These are phyloP conservation scores for Cutaneotrichosporon cyanovorans DNA, from an alignment of 1,284 basidiomycete genomes.

Conservation along the genomic window DNA sequence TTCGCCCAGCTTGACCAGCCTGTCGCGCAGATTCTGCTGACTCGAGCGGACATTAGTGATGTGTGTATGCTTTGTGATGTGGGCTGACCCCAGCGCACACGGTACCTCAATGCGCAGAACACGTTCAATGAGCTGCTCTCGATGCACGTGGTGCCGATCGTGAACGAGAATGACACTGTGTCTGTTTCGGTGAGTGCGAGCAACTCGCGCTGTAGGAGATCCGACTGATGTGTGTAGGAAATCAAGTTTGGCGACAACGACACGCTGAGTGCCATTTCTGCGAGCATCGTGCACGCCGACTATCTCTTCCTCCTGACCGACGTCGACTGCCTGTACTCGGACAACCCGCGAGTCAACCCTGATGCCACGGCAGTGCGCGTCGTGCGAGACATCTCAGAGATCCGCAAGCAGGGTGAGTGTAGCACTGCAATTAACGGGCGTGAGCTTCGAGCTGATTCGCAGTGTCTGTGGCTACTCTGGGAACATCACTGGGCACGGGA, in stretches of 20 bases:
- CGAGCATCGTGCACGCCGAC: constrained; percentile 94
- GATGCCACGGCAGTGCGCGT: constrained; percentile 70
- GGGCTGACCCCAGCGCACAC: constrained; percentile 59
- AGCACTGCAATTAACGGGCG: background rate
- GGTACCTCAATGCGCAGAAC: constrained; percentile 89
- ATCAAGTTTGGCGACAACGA: constrained; percentile 99
- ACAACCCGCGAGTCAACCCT: constrained; percentile 87
- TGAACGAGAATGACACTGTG: constrained; percentile 94
- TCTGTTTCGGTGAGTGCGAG: constrained; percentile 71
- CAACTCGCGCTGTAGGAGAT: background rate
- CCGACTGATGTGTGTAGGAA: constrained; percentile 55
- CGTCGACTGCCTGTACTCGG: constrained; percentile 86
- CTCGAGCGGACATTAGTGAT: constrained; percentile 92
- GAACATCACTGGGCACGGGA: constrained; percentile 88
- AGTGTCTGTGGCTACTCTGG: constrained; percentile 88
- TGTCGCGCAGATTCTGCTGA: constrained; percentile 90
- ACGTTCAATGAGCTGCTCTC: constrained; percentile 79
- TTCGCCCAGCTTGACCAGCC: constrained; percentile 89
- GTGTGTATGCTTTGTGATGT: constrained; percentile 50
- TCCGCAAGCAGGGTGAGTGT: constrained; percentile 69
- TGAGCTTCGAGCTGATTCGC: background rate
- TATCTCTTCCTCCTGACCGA: constrained; percentile 95
- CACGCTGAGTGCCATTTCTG: constrained; percentile 91
- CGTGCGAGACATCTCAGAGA: constrained; percentile 73
- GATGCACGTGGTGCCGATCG: constrained; percentile 88